These are phyloP conservation scores for Diaporthe nobilis DNA, from an alignment of 2,329 filamentous ascomycete genomes.

Conservation along the genomic window DNA sequence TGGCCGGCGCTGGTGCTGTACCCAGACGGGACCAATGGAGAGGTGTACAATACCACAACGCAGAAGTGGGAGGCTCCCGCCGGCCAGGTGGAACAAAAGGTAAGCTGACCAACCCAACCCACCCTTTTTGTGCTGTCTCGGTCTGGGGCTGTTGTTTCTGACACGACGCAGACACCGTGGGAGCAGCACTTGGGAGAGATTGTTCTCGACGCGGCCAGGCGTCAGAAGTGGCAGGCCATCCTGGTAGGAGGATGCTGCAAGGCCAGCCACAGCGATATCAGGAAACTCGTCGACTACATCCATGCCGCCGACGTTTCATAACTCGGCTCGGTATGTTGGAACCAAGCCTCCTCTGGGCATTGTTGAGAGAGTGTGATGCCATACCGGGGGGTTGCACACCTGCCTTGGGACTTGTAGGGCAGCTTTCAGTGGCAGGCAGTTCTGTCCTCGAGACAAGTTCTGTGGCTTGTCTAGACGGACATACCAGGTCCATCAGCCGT, in stretches of 20 bases:
- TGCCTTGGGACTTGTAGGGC: too few species aligned
- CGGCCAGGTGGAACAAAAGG: conserved; percentile 45
- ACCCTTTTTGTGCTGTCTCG: background rate
- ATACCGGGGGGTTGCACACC: background rate
- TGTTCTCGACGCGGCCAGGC: conserved; percentile 53
- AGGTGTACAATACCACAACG: conserved; percentile 75
- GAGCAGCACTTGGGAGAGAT: conserved; percentile 59
- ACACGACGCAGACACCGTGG: conserved; percentile 55
- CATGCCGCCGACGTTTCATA: background rate
- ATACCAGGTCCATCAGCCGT: background rate
- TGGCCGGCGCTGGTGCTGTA: conserved; percentile 74
- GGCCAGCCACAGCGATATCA: conserved; percentile 52
- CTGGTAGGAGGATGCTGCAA: conserved; percentile 70
- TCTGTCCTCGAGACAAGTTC: background rate
- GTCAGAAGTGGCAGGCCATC: conserved; percentile 60
- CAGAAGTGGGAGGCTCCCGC: conserved; percentile 69
- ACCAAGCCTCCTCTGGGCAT: too few species aligned
- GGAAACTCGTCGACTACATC: conserved; percentile 36
- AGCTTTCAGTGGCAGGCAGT: background rate
- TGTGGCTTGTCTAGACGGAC: too few species aligned
- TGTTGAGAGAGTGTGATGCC: background rate
- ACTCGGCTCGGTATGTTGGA: background rate
- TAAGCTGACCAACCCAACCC: conserved; percentile 42
- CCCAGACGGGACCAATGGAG: conserved; percentile 77
- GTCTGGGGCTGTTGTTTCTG: background rate